Evolutionary conservation across 768 basidiomycete species (phyloP), one percentile per base, ranked within the genome.

Genomic region (Megacollybia marginata): DNA sequence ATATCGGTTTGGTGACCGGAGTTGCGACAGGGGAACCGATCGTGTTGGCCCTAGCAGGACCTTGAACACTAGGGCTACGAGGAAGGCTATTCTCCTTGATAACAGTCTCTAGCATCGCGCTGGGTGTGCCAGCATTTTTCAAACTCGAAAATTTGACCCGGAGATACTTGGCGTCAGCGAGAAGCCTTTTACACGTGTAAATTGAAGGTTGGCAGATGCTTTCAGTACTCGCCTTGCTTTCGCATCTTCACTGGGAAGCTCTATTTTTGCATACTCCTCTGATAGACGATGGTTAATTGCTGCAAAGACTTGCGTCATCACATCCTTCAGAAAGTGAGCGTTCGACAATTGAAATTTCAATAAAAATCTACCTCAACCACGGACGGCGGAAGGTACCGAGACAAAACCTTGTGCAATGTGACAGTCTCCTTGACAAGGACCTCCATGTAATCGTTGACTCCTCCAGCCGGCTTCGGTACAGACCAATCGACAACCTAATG

Each of bases 241-340:
- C 19, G 90, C 92, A 52, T 85, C 88, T 52, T 81, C 80, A 59
- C 78, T 80, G 48, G 85, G 90, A 31, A 97, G 70, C 56, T 93
- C 89, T 49, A 96, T 82, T 60, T 76, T 81, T 47, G 73, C 73
- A 65, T 85, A 95, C 62, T 93, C 92, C 59, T 94, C 91, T 35
- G 84, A 84, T 18, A 99, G 72, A 33, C 89, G 82, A 67, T 91
- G 84, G 65, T 92, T 92, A 66, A 97, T 93, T 12, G 91, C 85
- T 16, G 88, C 88, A 53, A 97, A 85, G 12, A 98, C 96, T 62
- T 97, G 91, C 33, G 83, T 80, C 90, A 97, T 94, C 62, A 99
- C 92, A 63, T 79, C 80, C 90, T 96, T 57, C 48, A 40, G 47
- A 11, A 11, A 44, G 42, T 9, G 47, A 33, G 46, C 12, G 47